Conservation (phyloP, 1,284 basidiomycete species). For the Retiboletus fuscus region DNA sequence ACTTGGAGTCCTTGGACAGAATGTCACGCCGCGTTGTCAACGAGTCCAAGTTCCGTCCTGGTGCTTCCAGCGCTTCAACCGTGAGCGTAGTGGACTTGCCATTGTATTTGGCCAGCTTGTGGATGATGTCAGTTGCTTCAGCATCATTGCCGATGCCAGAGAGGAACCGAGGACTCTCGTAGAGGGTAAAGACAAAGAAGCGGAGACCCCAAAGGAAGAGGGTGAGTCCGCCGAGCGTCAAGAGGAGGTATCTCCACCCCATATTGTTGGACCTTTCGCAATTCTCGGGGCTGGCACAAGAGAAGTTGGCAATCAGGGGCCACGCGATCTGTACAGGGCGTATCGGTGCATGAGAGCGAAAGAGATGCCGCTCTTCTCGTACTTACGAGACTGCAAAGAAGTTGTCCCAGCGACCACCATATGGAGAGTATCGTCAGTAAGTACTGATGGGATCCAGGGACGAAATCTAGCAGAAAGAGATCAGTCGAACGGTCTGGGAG, state of each 20-base stretch:
- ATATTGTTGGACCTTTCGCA: slow-evolving; percentile 59
- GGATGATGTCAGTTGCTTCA: slow-evolving; percentile 71
- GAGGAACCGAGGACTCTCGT: slow-evolving; percentile 74
- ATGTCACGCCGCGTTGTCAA: slow-evolving; percentile 34
- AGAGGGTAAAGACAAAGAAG: slow-evolving; percentile 68
- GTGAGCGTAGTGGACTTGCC: slow-evolving; percentile 55
- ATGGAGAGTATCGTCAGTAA: slow-evolving; percentile 75
- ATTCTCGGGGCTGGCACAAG: slow-evolving; percentile 52
- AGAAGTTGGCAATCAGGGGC: slow-evolving; percentile 64
- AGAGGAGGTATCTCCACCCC: slow-evolving; percentile 71
- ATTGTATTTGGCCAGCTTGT: slow-evolving; percentile 72
- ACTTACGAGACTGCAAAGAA: slow-evolving; percentile 71
- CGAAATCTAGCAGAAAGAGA: slow-evolving; percentile 61
- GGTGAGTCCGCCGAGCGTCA: slow-evolving; percentile 59
- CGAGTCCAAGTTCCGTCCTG: slow-evolving; percentile 15
- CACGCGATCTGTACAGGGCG: slow-evolving; percentile 54
- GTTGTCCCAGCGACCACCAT: slow-evolving; percentile 78
- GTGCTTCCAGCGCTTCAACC: slow-evolving; percentile 54
- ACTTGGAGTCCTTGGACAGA: slow-evolving; percentile 54
- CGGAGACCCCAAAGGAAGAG: slow-evolving; percentile 68
- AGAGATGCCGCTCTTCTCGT: slow-evolving; percentile 20
- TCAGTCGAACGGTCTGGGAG: neutral
- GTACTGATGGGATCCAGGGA: slow-evolving; percentile 76
- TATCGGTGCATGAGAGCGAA: neutral
- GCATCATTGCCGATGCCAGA: slow-evolving; percentile 70